Conservation (phyloP, 495 filamentous ascomycete species). For the Penicillium manginii region DNA sequence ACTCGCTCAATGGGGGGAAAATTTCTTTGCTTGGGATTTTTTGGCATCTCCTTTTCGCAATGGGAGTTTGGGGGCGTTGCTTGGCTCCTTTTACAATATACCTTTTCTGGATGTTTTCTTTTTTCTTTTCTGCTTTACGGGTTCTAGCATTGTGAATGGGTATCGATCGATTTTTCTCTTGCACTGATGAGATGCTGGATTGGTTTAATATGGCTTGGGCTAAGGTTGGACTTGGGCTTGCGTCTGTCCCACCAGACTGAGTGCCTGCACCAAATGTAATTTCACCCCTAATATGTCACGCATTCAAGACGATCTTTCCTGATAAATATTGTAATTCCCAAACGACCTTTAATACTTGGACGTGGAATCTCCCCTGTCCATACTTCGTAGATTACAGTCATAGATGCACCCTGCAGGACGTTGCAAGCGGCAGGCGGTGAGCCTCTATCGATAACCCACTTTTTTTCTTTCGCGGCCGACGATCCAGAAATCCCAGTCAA, state of each 20-base stretch:
- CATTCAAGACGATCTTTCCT: no score
- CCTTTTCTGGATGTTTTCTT: conserved; percentile 26
- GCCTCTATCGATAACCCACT: conserved; percentile 38
- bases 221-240: no score
- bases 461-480: conserved; percentile 26
- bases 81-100: conserved; percentile 27
- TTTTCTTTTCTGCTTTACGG: conserved; percentile 12
- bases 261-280: no score
- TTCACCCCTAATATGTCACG: no score
- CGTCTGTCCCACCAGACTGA: no score
- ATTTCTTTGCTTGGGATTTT: conserved; percentile 14
- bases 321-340: no score
- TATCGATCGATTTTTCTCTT: conserved; percentile 13
- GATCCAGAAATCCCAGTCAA: background rate
- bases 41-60: conserved; percentile 20
- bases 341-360: no score
- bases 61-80: conserved; percentile 22
- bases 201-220: no score
- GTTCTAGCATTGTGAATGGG: conserved; percentile 26
- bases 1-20: conserved; percentile 16
- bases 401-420: background rate
- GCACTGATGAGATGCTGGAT: no score
- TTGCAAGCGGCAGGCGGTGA: conserved; percentile 25
- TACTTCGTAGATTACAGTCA: no score
- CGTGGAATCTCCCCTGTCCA: no score